Evolutionary conservation across 257 asterid genomes (phyloP).

Genomic region (Fraxinus excelsior): DNA sequence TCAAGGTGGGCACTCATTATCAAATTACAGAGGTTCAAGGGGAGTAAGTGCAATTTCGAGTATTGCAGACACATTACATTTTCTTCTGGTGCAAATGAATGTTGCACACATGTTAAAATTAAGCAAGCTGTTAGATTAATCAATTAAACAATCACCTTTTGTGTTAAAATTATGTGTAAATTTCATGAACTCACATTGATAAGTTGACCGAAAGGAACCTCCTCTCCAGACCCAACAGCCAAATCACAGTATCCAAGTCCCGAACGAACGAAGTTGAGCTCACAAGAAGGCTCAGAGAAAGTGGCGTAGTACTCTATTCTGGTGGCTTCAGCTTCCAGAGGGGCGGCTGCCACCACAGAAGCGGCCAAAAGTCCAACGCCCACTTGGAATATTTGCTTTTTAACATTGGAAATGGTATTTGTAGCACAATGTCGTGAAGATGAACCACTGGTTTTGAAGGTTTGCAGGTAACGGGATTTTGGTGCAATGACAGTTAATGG

Average conservation of each 20-base stretch:
- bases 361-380: slow-evolving; percentile 77
- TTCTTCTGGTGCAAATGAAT: neutral
- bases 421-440: slow-evolving; percentile 23
- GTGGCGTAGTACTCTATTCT: slow-evolving; percentile 89
- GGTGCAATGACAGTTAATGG: slow-evolving; percentile 48
- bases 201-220: slow-evolving; percentile 71
- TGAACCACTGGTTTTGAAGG: slow-evolving; percentile 41
- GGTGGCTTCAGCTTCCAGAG: slow-evolving; percentile 77
- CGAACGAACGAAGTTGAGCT: slow-evolving; percentile 66
- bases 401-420: slow-evolving; percentile 28
- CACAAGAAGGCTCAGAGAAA: slow-evolving; percentile 74
- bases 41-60: neutral
- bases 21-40: neutral
- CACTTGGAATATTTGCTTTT: slow-evolving; percentile 49
- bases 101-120: neutral
- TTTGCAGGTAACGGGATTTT: slow-evolving; percentile 38
- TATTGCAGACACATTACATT: neutral
- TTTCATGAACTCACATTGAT: slow-evolving; percentile 55
- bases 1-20: neutral
- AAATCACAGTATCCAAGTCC: slow-evolving; percentile 93
- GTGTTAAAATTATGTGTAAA: neutral
- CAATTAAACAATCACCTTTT: neutral
- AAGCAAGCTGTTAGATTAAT: neutral
- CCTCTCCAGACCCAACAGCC: slow-evolving; percentile 68
- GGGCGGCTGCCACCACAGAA: slow-evolving; percentile 56